These are phyloP conservation scores for Boletus rubroflammeus DNA, from an alignment of 768 basidiomycete genomes.

Conservation along the genomic window DNA sequence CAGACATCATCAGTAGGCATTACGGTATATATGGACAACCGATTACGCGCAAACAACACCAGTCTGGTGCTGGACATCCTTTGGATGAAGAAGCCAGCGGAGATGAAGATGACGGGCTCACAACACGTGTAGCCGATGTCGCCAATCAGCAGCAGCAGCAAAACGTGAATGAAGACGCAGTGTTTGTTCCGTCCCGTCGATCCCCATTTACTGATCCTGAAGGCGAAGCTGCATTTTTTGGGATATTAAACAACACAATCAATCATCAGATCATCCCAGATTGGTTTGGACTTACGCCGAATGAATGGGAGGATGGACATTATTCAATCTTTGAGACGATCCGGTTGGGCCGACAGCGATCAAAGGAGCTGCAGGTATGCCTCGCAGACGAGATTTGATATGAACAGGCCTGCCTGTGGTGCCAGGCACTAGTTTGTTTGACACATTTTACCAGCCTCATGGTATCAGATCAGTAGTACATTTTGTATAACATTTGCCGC, in stretches of 20 bases:
- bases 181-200: neutral
- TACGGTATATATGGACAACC: too few species aligned
- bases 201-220: constrained; percentile 9
- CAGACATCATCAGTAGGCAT: neutral
- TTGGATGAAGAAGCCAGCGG: neutral
- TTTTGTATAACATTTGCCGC: neutral
- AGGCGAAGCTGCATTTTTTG: neutral
- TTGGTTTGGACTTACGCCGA: constrained; percentile 11
- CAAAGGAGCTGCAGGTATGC: constrained; percentile 1
- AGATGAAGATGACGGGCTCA: neutral
- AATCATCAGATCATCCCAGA: neutral
- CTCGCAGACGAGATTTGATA: constrained; percentile 11
- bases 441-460: neutral
- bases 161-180: neutral
- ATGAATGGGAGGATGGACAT: constrained; percentile 14
- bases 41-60: too few species aligned
- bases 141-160: neutral
- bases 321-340: constrained; percentile 15
- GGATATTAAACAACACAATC: neutral
- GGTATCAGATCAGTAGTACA: neutral
- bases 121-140: neutral
- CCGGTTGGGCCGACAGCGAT: neutral
- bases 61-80: neutral
- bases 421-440: constrained; percentile 5
- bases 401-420: constrained; percentile 10